Percentiles rank a stretch among this genome's conserved stretches.
These are phyloP conservation scores for Lentinula raphanica DNA, from an alignment of 768 basidiomycete genomes.

Conservation along the genomic window DNA sequence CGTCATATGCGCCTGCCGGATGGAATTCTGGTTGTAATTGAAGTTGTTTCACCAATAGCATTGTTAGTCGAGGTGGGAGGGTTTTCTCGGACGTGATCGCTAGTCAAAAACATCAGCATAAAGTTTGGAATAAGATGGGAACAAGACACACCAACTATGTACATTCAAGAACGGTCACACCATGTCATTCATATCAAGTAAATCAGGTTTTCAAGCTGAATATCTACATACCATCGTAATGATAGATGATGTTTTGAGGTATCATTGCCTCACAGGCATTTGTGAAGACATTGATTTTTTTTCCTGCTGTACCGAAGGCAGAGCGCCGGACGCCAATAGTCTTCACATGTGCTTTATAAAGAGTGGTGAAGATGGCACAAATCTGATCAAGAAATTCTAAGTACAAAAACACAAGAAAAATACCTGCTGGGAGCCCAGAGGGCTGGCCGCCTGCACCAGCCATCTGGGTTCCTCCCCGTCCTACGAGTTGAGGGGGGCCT, in stretches of 20 bases:
- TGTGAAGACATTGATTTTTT: constrained; percentile 24
- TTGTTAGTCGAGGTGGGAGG: constrained; percentile 40
- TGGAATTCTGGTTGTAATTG: constrained; percentile 45
- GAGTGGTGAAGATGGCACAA: not conserved
- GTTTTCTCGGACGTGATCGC: constrained; percentile 45
- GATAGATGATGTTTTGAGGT: constrained; percentile 53
- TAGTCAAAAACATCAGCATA: constrained; percentile 14
- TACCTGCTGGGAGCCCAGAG: constrained; percentile 5
- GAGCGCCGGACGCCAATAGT: constrained; percentile 61
- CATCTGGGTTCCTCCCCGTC: constrained; percentile 1
- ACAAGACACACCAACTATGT: constrained; percentile 3
- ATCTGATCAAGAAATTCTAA: not conserved
- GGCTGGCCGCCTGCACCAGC: constrained; percentile 5
- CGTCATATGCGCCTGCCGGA: constrained; percentile 50
- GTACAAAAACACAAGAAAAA: not conserved
- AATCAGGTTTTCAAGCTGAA: not conserved
- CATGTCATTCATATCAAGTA: not conserved
- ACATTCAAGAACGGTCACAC: constrained; percentile 6
- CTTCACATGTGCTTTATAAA: constrained; percentile 24
- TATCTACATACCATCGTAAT: constrained; percentile 58
- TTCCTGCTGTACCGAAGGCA: constrained; percentile 48
- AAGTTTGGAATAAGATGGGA: not conserved
- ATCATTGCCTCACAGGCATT: constrained; percentile 54
- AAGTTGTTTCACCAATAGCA: constrained; percentile 42
- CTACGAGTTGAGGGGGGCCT: not conserved